Evolutionary conservation across 2,329 filamentous ascomycete species (phyloP).

Genomic region (Fusarium sp.): DNA sequence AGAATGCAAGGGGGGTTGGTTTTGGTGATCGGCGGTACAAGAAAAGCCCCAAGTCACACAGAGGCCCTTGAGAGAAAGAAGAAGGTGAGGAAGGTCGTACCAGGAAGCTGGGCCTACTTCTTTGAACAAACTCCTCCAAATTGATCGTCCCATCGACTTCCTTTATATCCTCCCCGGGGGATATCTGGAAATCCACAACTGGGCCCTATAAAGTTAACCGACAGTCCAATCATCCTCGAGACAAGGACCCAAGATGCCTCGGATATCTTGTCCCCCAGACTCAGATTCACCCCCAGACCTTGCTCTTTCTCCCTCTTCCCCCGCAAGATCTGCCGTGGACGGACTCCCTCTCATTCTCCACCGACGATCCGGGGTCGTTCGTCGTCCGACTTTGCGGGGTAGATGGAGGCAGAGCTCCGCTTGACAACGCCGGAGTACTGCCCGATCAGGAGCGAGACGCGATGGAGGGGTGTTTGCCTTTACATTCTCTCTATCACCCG

Average conservation of each 20-base stretch:
- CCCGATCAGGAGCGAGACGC: conserved; percentile 39
- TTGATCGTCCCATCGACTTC: conserved; percentile 12
- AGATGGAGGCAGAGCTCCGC: conserved; percentile 13
- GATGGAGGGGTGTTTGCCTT: conserved; percentile 29
- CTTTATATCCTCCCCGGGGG: background rate
- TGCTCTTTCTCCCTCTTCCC: conserved; percentile 4
- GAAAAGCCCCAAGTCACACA: background rate
- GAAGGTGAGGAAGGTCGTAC: background rate
- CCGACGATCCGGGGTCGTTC: conserved; percentile 24
- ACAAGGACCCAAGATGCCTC: conserved; percentile 33
- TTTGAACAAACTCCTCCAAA: background rate
- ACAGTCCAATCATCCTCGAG: conserved; percentile 33
- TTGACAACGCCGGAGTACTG: conserved; percentile 39
- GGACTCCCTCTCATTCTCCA: conserved; percentile 7
- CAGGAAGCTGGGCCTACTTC: background rate
- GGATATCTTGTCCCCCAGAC: conserved; percentile 23
- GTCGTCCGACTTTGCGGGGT: conserved; percentile 43
- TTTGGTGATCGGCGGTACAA: conserved; percentile 15
- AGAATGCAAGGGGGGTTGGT: background rate
- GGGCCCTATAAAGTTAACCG: conserved; percentile 2
- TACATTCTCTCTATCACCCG: background rate
- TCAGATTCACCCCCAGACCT: background rate
- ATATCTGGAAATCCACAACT: background rate
- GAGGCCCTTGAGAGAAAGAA: conserved; percentile 1
- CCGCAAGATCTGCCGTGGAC: conserved; percentile 41